These are phyloP conservation scores for Ceratocystis harringtonii DNA, from an alignment of 2,329 filamentous ascomycete species.

Conservation along the genomic window DNA sequence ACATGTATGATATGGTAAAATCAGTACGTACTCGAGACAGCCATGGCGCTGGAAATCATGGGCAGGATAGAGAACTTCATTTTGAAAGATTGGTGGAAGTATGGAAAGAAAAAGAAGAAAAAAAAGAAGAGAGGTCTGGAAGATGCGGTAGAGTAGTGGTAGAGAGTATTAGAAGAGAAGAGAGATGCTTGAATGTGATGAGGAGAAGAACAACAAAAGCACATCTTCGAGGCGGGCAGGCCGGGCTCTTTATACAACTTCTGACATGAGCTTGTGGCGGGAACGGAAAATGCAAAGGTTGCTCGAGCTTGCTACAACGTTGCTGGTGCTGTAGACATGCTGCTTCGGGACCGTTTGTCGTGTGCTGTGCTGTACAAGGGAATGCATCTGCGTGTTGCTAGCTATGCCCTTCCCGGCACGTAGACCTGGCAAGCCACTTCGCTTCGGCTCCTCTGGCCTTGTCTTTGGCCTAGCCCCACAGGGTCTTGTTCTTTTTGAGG, in stretches of 20 bases:
- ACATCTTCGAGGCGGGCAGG: not conserved
- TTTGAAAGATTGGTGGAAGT: slow-evolving; percentile 20
- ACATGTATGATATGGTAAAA: not conserved
- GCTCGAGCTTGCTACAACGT: not conserved
- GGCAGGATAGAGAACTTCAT: slow-evolving; percentile 32
- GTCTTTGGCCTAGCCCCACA: not conserved
- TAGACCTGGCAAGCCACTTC: not conserved
- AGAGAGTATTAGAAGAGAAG: not conserved
- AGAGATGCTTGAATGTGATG: not conserved
- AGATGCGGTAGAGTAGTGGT: not conserved
- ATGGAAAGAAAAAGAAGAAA: not conserved
- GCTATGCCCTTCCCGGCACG: not conserved
- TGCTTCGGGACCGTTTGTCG: not conserved
- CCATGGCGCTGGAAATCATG: slow-evolving; percentile 27
- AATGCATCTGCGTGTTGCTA: not conserved
- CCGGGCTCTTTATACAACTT: not conserved
- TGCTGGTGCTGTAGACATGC: not conserved
- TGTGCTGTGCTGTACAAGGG: not conserved
- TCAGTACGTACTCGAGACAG: slow-evolving; percentile 24
- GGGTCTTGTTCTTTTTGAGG: not conserved
- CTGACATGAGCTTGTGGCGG: not conserved
- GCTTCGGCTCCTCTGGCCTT: no score
- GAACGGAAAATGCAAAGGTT: not conserved
- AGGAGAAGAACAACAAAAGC: not conserved
- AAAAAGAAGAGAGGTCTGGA: not conserved